phyloP scores from a whole-genome alignment of 169 alveolate genomes.

The Miamiensis avidus region DNA sequence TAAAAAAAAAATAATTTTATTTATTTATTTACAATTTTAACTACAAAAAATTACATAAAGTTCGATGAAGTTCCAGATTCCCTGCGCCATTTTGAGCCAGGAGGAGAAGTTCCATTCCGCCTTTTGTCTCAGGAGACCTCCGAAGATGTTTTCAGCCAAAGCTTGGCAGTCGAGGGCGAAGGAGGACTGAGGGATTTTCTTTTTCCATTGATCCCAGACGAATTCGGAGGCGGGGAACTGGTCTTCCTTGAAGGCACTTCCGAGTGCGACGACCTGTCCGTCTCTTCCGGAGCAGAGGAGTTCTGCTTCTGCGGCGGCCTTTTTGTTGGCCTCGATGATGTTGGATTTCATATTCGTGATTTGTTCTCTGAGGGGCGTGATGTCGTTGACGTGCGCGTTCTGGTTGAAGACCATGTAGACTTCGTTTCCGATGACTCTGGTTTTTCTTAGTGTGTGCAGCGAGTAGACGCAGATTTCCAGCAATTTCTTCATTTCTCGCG shows the following conservation, averaged over 20 bases:
- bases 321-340: neutral
- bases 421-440: neutral
- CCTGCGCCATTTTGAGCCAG: neutral
- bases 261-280: neutral
- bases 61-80: neutral
- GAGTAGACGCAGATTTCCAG: constrained; percentile 7
- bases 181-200: neutral
- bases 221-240: neutral
- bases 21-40: too few species aligned
- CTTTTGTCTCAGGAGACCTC: neutral
- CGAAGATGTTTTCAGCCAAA: neutral
- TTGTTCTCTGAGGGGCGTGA: neutral
- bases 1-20: too few species aligned
- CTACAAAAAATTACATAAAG: neutral
- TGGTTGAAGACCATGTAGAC: neutral
- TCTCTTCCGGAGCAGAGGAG: neutral
- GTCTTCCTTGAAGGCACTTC: neutral
- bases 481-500: constrained; percentile 15
- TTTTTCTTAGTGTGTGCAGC: neutral
- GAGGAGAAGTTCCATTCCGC: neutral
- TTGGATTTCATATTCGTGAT: neutral
- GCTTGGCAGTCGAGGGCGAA: neutral
- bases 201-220: neutral
- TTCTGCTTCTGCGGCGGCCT: neutral
- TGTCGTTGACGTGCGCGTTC: neutral